phyloP scores from a whole-genome alignment of 2,329 filamentous ascomycete species.

The Tolypocladium paradoxum region DNA sequence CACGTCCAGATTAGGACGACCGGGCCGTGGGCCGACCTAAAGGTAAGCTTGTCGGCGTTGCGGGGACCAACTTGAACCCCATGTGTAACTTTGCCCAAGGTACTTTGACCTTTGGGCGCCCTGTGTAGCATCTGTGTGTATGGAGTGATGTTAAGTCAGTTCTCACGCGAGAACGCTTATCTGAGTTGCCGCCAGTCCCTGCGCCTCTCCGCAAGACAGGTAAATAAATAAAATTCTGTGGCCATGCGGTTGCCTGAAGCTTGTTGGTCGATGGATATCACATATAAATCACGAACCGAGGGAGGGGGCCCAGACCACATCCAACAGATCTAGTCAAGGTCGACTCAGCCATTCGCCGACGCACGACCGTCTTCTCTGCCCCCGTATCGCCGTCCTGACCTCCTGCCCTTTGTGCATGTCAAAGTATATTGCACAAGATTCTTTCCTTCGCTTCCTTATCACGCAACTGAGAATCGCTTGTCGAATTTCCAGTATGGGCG shows the following conservation, averaged over 20 bases:
- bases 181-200: background rate
- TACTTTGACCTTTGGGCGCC: background rate
- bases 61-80: background rate
- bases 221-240: background rate
- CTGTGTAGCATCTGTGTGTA: no score
- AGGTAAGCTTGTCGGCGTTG: background rate
- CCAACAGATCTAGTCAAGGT: no score
- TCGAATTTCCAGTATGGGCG: background rate
- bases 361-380: no score
- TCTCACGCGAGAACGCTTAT: background rate
- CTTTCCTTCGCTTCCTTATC: background rate
- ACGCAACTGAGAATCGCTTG: no score
- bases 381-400: no score
- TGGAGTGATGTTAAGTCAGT: no score
- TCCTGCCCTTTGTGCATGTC: no score
- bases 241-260: background rate
- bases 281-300: background rate
- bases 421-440: background rate
- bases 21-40: background rate
- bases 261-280: background rate
- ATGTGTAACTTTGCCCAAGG: background rate
- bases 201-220: background rate
- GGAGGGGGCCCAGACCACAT: no score
- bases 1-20: background rate
- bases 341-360: no score